These are phyloP conservation scores for Lachancea dasiensis DNA, from an alignment of 805 yeast genomes.

Conservation along the genomic window DNA sequence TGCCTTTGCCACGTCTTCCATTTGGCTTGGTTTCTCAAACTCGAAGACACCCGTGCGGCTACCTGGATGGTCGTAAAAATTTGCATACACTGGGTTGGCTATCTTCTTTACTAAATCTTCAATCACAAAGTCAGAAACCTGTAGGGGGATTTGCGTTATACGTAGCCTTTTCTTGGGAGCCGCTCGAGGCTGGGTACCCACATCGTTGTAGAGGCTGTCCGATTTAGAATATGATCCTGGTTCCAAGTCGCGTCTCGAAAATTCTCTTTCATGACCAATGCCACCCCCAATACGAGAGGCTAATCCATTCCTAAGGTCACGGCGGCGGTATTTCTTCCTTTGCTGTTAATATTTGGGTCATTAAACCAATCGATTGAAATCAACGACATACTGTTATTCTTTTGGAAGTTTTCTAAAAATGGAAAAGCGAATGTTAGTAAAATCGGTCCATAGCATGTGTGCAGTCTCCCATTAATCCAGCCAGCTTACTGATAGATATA, in stretches of 20 bases:
- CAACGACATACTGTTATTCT: conserved; percentile 14
- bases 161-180: conserved; percentile 20
- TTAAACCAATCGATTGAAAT: neutral
- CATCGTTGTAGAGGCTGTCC: conserved; percentile 3
- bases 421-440: conserved; percentile 1
- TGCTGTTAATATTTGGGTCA: conserved; percentile 5
- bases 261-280: conserved; percentile 4
- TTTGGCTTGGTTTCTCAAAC: conserved; percentile 15
- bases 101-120: conserved; percentile 31
- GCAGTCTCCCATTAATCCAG: too few species aligned
- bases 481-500: too few species aligned
- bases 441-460: too few species aligned
- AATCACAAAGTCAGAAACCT: conserved; percentile 26
- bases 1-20: conserved; percentile 22
- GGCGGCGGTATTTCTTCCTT: conserved; percentile 28
- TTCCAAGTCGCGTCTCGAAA: conserved; percentile 7
- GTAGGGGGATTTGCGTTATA: conserved; percentile 24
- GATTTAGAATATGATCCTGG: conserved; percentile 5
- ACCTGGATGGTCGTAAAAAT: conserved; percentile 26
- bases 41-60: conserved; percentile 29
- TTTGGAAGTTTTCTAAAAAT: conserved; percentile 1
- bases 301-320: conserved; percentile 30
- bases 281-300: conserved; percentile 22
- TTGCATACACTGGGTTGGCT: conserved; percentile 17
- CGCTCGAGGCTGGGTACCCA: neutral